Evolutionary conservation across 768 basidiomycete species (phyloP), one percentile per base, ranked within the genome.

Genomic region (Boletus subparvulus): DNA sequence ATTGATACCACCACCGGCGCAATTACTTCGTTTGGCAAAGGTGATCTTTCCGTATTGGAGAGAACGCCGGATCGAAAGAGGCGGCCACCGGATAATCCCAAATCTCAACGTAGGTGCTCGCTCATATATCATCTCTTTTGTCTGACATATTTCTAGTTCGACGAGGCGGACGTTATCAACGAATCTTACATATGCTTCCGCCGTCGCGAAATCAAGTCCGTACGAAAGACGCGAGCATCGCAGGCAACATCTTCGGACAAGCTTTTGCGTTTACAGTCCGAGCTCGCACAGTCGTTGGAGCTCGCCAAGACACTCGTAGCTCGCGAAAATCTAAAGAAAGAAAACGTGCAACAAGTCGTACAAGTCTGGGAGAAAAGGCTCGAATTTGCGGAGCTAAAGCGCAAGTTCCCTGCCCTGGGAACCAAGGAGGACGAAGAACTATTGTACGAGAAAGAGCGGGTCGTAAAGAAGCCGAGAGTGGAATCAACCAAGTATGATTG

Each of bases 151-250:
- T 3, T 40, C 6, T 41, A 92, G 89, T 87, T 83, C 65, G 94
- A 98, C 70, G 95, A 98, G 74, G 81, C 88, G 19, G 94, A 97
- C 70, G 87, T 87, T 45, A 81, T 81, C 62, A 93, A 92, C 53
- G 94, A 96, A 65, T 95, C 96, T 0, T 98, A 98, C 61, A 90
- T 98, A 44, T 99, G 97, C 74, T 99, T 99, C 81, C 85, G 97
- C 37, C 83, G 94, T 58, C 87, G 95, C 52, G 96, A 98, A 70
- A 87, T 90, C 73, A 98, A 98, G 70, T 86, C 92, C 4, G 83
- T 92, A 44, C 86, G 97, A 59, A 98, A 98, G 76, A 98, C 96
- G 10, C 86, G 96, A 9, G 88, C 94, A 14, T 89, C 89, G 1
- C 95, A 98, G 66, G 86, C 86, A 11, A 88, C 90, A 1, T 92